Conservation (phyloP, 768 basidiomycete species). For the Suillus paluster region DNA sequence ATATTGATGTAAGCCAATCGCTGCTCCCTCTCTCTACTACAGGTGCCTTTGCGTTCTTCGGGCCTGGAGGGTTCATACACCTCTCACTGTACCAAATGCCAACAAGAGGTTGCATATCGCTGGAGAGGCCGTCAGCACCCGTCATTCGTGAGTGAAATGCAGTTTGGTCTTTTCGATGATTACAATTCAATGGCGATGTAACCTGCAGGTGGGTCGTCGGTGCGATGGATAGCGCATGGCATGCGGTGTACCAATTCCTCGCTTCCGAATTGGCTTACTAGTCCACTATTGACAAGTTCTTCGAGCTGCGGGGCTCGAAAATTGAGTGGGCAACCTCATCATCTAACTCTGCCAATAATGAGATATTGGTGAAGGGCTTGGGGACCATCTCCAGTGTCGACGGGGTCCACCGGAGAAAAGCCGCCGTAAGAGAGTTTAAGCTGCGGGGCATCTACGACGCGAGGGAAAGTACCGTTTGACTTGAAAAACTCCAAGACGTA, state of each 20-base stretch:
- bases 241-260: conserved; percentile 32
- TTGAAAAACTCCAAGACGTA: no score
- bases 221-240: conserved; percentile 42
- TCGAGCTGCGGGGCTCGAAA: conserved; percentile 34
- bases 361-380: no score
- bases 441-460: no score
- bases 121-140: conserved; percentile 41
- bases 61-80: conserved; percentile 42
- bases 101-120: conserved; percentile 38
- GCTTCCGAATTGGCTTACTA: conserved; percentile 11
- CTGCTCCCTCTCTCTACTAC: neutral
- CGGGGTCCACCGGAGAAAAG: no score
- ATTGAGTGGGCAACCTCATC: conserved; percentile 27
- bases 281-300: conserved; percentile 22
- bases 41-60: conserved; percentile 47
- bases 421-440: no score
- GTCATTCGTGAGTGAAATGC: conserved; percentile 31
- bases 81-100: conserved; percentile 36
- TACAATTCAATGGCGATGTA: no score
- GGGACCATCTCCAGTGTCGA: no score
- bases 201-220: conserved; percentile 42
- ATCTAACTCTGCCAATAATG: neutral
- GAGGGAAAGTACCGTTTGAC: no score
- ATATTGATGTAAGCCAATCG: neutral
- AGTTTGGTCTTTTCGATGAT: no score